Percentiles rank a stretch among this genome's conserved stretches.
These are phyloP conservation scores for Setaria italica DNA, from an alignment of 202 grass and related monocot genomes.

Conservation along the genomic window DNA sequence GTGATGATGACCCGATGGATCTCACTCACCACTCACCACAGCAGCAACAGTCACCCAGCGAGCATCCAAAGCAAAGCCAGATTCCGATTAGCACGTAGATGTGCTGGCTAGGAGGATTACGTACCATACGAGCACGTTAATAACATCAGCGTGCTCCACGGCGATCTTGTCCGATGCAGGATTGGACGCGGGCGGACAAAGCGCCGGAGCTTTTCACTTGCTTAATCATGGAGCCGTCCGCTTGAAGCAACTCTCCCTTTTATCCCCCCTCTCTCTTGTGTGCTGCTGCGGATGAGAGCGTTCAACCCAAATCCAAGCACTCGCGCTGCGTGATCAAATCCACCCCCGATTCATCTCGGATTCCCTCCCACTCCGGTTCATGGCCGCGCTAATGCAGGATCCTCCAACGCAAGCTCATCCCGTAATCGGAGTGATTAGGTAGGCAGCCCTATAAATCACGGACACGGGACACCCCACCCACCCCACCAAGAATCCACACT, in stretches of 20 bases:
- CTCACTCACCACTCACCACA: not conserved
- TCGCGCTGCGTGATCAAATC: too few species aligned
- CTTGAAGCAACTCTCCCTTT: conserved; percentile 27
- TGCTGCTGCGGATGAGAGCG: too few species aligned
- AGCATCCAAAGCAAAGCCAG: conserved; percentile 34
- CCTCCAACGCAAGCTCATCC: not conserved
- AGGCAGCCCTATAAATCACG: not conserved
- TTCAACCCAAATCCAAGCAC: too few species aligned
- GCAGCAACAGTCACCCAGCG: not conserved
- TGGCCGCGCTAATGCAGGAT: not conserved
- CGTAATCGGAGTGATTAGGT: not conserved
- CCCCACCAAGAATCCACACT: not conserved
- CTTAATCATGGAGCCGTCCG: conserved; percentile 35
- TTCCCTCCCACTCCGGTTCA: not conserved
- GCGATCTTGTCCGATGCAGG: conserved; percentile 29
- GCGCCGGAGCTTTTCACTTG: conserved; percentile 15
- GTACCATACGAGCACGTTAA: not conserved
- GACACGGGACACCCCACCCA: not conserved
- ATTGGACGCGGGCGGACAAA: not conserved
- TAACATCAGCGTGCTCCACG: conserved; percentile 9
- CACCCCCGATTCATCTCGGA: too few species aligned
- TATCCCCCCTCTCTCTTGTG: too few species aligned
- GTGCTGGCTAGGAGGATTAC: not conserved
- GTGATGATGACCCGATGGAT: not conserved
- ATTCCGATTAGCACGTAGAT: not conserved